Conservation (phyloP, 2,329 filamentous ascomycete genomes). For the Paraconiothyrium sp. region DNA sequence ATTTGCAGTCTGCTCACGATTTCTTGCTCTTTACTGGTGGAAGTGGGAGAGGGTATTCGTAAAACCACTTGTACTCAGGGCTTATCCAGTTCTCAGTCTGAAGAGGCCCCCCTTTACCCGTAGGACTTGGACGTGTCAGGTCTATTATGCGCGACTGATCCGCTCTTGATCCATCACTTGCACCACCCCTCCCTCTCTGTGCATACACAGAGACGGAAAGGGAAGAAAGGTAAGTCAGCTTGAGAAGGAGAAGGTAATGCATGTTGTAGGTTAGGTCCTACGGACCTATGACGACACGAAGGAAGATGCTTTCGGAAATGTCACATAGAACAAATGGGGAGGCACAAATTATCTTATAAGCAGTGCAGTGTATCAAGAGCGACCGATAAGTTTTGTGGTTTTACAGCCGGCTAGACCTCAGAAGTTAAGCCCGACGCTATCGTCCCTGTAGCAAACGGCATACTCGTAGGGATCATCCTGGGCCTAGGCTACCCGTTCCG, state of each 20-base stretch:
- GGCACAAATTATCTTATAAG: neutral
- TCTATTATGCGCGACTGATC: neutral
- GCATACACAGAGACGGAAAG: neutral
- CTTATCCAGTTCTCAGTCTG: conserved; percentile 34
- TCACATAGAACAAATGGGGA: neutral
- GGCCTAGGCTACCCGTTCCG: neutral
- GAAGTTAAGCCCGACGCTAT: neutral
- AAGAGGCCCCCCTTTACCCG: neutral
- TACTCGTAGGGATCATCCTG: neutral
- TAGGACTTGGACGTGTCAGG: neutral
- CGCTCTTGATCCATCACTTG: neutral
- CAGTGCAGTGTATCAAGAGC: neutral
- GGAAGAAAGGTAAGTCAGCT: neutral
- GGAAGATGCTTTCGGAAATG: neutral
- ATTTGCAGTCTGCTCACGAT: conserved; percentile 42
- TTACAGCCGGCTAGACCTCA: neutral
- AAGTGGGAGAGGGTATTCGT: conserved; percentile 56
- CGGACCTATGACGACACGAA: neutral
- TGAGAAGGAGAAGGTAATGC: neutral
- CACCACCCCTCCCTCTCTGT: neutral
- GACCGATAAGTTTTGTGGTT: neutral
- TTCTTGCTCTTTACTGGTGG: conserved; percentile 55
- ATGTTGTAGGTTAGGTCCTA: neutral
- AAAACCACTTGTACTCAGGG: conserved; percentile 52
- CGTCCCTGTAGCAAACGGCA: neutral